Percentiles rank a stretch among this genome's conserved stretches.
phyloP scores from a whole-genome alignment of 208 protist species.

The Herpetomonas tarakana region DNA sequence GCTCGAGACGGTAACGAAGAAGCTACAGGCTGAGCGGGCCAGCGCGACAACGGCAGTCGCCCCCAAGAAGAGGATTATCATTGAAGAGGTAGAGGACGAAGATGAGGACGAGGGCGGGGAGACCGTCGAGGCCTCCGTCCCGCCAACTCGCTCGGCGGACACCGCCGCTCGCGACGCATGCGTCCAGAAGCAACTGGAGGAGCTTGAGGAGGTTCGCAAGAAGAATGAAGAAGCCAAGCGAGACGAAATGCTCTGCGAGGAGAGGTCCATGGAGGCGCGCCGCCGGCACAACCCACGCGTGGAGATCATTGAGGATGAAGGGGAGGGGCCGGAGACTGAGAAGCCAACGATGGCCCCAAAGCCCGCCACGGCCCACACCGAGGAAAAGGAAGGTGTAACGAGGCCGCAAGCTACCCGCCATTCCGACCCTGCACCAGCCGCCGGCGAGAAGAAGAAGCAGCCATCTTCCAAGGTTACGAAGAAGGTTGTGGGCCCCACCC shows the following conservation, averaged over 20 bases:
- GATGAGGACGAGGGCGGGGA: conserved; percentile 51
- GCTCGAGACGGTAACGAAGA: conserved; percentile 69
- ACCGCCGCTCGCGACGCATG: conserved; percentile 21
- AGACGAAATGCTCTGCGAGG: conserved; percentile 24
- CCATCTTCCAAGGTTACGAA: neutral
- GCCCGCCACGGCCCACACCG: neutral
- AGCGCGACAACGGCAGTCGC: conserved; percentile 6
- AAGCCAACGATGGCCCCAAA: conserved; percentile 1
- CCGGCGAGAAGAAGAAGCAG: neutral
- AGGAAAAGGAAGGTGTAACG: neutral
- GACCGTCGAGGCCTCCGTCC: conserved; percentile 2
- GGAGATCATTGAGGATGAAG: conserved; percentile 70
- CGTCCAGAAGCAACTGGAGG: conserved; percentile 40
- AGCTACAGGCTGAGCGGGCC: conserved; percentile 58
- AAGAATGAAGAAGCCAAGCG: conserved; percentile 27
- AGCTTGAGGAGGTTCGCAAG: conserved; percentile 29
- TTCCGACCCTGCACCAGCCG: conserved; percentile 1
- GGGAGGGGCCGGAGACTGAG: conserved; percentile 12
- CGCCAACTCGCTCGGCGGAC: conserved; percentile 13
- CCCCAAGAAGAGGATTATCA: conserved; percentile 72
- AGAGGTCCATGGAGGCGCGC: conserved; percentile 21
- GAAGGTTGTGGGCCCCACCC: conserved; percentile 4
- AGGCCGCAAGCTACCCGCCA: neutral
- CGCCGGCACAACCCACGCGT: conserved; percentile 53
- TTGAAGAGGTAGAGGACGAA: conserved; percentile 84